A percentile compares a stretch with the other conserved stretches of the same genome.
These are phyloP conservation scores for Exophiala aquamarina DNA, from an alignment of 2,329 filamentous ascomycete genomes.

Conservation along the genomic window DNA sequence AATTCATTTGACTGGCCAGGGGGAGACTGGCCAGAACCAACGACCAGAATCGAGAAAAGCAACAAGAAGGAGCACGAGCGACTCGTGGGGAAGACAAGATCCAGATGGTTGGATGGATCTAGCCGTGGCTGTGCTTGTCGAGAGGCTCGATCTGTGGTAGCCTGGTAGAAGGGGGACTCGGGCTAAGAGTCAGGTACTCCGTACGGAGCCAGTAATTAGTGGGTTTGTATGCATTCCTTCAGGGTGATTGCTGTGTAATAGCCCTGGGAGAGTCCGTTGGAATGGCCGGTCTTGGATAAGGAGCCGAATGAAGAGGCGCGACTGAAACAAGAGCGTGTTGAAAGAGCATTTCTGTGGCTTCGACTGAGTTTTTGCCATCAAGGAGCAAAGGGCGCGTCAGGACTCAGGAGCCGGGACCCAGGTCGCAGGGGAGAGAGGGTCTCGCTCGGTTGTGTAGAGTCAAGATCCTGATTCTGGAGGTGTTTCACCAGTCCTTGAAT, in stretches of 20 bases:
- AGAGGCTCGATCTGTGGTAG: conserved; percentile 18
- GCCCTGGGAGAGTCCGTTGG: too few relatives aligned
- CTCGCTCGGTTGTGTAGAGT: too few relatives aligned
- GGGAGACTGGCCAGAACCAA: not conserved
- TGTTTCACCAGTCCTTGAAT: conserved; percentile 21
- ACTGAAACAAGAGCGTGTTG: too few relatives aligned
- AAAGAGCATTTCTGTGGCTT: too few relatives aligned
- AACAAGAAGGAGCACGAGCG: conserved; percentile 1
- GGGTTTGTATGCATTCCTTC: not conserved
- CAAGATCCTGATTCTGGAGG: not conserved
- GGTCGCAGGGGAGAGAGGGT: not conserved
- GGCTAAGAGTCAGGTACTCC: conserved; percentile 2
- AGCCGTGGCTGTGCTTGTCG: conserved; percentile 16
- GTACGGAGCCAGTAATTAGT: conserved; percentile 2
- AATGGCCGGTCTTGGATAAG: too few relatives aligned
- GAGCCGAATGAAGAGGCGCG: too few relatives aligned
- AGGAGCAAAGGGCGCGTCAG: conserved; percentile 9
- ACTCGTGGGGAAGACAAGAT: conserved; percentile 15
- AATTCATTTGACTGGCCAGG: not conserved
- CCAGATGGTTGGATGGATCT: too few relatives aligned
- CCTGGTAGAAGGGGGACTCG: not conserved
- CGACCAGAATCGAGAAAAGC: not conserved
- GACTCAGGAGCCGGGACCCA: conserved; percentile 6
- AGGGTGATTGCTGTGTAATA: too few relatives aligned
- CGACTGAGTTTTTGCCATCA: too few relatives aligned